Conservation (phyloP, 192 early-diverging fungal species). For the Podila horticola region DNA sequence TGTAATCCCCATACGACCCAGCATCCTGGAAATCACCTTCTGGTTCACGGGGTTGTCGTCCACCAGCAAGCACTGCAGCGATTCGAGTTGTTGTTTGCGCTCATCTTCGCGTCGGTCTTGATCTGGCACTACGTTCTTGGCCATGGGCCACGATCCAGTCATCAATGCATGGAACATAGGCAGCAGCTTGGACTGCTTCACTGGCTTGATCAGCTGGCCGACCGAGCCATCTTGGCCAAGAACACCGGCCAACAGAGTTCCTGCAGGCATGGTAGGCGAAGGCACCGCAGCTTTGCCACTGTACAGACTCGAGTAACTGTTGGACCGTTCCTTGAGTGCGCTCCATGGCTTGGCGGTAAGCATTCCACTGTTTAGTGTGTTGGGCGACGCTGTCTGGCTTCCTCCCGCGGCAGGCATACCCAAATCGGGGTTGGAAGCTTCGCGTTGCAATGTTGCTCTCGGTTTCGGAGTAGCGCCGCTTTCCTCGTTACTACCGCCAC, state of each 20-base stretch:
- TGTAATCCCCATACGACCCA: slow-evolving; percentile 43
- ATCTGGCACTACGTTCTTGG: slow-evolving; percentile 14
- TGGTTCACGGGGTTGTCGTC: slow-evolving; percentile 61
- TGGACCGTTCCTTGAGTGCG: slow-evolving; percentile 1
- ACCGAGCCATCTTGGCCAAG: slow-evolving; percentile 14
- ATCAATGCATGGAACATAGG: slow-evolving; percentile 48
- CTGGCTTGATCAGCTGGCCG: slow-evolving; percentile 43
- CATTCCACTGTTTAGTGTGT: slow-evolving; percentile 49
- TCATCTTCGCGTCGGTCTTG: slow-evolving; percentile 25
- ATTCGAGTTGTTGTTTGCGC: slow-evolving; percentile 36
- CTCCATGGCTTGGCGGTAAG: slow-evolving; percentile 19
- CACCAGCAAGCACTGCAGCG: slow-evolving; percentile 48
- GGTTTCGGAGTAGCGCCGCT: background rate
- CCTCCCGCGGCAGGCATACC: background rate
- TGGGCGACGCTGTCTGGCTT: slow-evolving; percentile 8
- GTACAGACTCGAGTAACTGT: background rate
- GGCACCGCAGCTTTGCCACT: background rate
- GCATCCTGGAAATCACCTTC: slow-evolving; percentile 52
- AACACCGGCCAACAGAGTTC: background rate
- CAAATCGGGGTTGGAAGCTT: background rate
- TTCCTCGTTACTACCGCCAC: background rate
- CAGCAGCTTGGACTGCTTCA: slow-evolving; percentile 45
- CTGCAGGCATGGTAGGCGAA: background rate
- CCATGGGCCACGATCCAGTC: slow-evolving; percentile 46
- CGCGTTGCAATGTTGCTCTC: background rate